Evolutionary conservation across 1,284 basidiomycete genomes (phyloP).

Genomic region (Coriolopsis trogii): DNA sequence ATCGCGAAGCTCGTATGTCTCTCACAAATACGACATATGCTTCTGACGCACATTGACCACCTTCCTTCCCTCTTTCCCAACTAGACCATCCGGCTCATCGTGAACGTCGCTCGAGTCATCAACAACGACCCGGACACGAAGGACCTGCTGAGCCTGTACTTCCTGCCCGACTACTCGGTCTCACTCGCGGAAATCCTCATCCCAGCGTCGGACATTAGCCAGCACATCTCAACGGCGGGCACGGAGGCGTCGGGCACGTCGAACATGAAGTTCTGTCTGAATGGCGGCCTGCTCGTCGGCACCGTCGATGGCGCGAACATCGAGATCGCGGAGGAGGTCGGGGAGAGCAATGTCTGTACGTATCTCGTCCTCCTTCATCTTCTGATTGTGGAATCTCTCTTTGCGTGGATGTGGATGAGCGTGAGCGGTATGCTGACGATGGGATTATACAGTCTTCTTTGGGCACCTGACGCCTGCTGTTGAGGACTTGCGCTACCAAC

Average conservation of each 20-base stretch:
- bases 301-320: slow-evolving; percentile 92
- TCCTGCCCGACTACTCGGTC: slow-evolving; percentile 88
- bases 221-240: slow-evolving; percentile 94
- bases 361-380: slow-evolving; percentile 25
- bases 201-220: slow-evolving; percentile 88
- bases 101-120: slow-evolving; percentile 84
- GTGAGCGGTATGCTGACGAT: background rate
- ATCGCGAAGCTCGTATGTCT: slow-evolving; percentile 71
- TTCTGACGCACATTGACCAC: background rate
- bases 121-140: slow-evolving; percentile 88
- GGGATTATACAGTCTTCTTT: slow-evolving; percentile 67
- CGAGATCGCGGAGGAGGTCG: slow-evolving; percentile 91
- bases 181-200: slow-evolving; percentile 90
- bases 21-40: background rate
- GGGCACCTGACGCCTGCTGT: slow-evolving; percentile 82
- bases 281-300: slow-evolving; percentile 84
- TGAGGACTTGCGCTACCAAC: slow-evolving; percentile 82
- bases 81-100: slow-evolving; percentile 88
- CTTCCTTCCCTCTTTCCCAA: background rate
- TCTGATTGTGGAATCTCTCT: slow-evolving; percentile 7
- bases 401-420: too few relatives aligned
- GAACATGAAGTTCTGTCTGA: slow-evolving; percentile 93
- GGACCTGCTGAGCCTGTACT: slow-evolving; percentile 80
- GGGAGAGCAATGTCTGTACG: slow-evolving; percentile 72
- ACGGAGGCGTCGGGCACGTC: slow-evolving; percentile 89